A percentile compares a stretch with the other conserved stretches of the same genome.
These are phyloP conservation scores for Pleurotus tuber-regium DNA, from an alignment of 768 basidiomycete species.

Conservation along the genomic window DNA sequence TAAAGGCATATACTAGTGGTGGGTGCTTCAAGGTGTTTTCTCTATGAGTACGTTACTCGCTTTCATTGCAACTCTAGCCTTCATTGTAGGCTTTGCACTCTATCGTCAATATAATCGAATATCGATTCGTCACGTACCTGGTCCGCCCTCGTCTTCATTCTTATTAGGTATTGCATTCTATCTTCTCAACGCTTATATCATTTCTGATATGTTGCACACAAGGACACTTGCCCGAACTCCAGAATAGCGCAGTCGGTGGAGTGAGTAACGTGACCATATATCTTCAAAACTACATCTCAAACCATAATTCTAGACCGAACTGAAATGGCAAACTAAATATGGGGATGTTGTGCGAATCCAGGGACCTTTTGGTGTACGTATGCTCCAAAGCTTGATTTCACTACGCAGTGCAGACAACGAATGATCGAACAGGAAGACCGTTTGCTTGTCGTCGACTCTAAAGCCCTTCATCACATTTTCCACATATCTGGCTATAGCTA, in stretches of 20 bases:
- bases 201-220: background rate
- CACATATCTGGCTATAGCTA: slow-evolving; percentile 42
- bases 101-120: slow-evolving; percentile 30
- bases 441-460: slow-evolving; percentile 45
- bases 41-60: too few species aligned
- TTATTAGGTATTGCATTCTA: slow-evolving; percentile 29
- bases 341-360: slow-evolving; percentile 39
- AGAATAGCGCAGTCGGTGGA: slow-evolving; percentile 33
- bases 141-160: slow-evolving; percentile 35
- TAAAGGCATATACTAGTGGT: too few species aligned
- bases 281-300: slow-evolving; percentile 10
- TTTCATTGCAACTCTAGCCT: too few species aligned
- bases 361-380: slow-evolving; percentile 34
- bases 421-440: slow-evolving; percentile 35
- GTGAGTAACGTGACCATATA: slow-evolving; percentile 15
- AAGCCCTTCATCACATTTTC: slow-evolving; percentile 45
- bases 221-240: slow-evolving; percentile 29
- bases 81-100: too few species aligned
- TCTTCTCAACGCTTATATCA: background rate
- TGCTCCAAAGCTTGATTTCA: background rate
- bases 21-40: too few species aligned
- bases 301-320: slow-evolving; percentile 31
- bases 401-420: background rate
- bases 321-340: slow-evolving; percentile 42
- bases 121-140: slow-evolving; percentile 32